Base-by-base conservation (phyloP, 108 stramenopile species). In the Schizochytrium sp. region DNA sequence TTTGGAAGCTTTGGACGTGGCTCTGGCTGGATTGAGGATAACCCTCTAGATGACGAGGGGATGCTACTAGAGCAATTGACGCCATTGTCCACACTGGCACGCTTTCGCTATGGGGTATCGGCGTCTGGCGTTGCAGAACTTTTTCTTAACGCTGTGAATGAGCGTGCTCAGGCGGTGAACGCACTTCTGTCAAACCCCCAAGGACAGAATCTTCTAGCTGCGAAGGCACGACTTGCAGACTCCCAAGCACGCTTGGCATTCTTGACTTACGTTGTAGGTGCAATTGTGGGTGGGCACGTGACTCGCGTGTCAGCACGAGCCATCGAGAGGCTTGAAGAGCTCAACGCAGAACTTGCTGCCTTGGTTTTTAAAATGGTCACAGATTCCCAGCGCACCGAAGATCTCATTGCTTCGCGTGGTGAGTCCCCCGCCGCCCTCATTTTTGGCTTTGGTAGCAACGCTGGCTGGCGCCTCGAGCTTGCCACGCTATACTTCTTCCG, bases 51-150 rank as follows among this genome's bases (percentile, higher is more conserved):
- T 53, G 76, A 83, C 76, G 76, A 83, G 53, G 76, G 76, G 50
- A 83, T 83, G 76, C 76, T 83, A 38, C 53, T 83, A 55, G 76
- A 83, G 76, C 76, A 83, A 83, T 28, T 83, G 50, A 83, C 76
- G 47, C 76, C 76, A 17, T 28, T 83, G 47, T 83, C 76, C 15
- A 83, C 53, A 28, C 76, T 83, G 53, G 76, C 76, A n/a, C 76
- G 76, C 53, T 83, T 55, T 2, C 76, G 76, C 2, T 83, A 83
- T 28, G 53, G 76, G 10, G 5, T 47, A n/a, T 83, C 76, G 10
- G 76, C 76, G 45, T 19, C 8, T 40, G 76, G 76, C 38, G 53
- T 83, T 53, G 76, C 17, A 5, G 76, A 83, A 53, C 76, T 83
- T 2, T 83, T 55, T 28, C 47, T 83, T 5, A 42, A 17, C 15